These are phyloP conservation scores for Hemisphaericaspora nanyangensis DNA, from an alignment of 805 yeast species.

Conservation along the genomic window DNA sequence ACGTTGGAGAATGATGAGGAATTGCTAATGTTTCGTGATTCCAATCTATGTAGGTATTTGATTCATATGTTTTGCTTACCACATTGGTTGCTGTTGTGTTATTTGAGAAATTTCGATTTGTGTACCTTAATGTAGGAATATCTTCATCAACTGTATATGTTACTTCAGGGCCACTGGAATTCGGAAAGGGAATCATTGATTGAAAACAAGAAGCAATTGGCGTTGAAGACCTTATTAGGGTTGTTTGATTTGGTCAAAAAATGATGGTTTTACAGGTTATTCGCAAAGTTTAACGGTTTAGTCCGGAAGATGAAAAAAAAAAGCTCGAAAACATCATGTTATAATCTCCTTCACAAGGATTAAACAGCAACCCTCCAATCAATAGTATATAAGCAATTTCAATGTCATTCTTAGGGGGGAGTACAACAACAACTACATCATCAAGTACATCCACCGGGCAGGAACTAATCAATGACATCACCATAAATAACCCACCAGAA, in stretches of 20 bases:
- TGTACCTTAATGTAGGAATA: conserved; percentile 9
- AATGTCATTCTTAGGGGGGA: conserved; percentile 37
- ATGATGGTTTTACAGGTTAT: no score
- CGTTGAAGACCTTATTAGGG: no score
- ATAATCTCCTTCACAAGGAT: no score
- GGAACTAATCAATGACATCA: conserved; percentile 66
- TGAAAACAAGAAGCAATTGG: no score
- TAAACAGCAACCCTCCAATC: no score
- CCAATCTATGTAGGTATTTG: conserved; percentile 52
- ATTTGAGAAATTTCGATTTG: background rate
- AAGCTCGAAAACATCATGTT: no score
- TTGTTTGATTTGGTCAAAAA: no score
- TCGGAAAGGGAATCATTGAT: background rate
- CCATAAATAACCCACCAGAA: conserved; percentile 79
- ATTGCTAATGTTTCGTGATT: conserved; percentile 35
- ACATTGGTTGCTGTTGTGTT: background rate
- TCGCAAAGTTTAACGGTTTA: no score
- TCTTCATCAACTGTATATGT: conserved; percentile 7
- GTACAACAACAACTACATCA: conserved; percentile 16
- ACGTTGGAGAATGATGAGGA: conserved; percentile 10
- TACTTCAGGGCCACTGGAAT: background rate
- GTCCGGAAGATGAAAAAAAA: no score
- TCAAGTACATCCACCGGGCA: conserved; percentile 46
- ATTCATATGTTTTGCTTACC: conserved; percentile 23
- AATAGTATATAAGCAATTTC: no score